Evolutionary conservation across 768 basidiomycete genomes (phyloP).

Genomic region (Panellus pusillus): DNA sequence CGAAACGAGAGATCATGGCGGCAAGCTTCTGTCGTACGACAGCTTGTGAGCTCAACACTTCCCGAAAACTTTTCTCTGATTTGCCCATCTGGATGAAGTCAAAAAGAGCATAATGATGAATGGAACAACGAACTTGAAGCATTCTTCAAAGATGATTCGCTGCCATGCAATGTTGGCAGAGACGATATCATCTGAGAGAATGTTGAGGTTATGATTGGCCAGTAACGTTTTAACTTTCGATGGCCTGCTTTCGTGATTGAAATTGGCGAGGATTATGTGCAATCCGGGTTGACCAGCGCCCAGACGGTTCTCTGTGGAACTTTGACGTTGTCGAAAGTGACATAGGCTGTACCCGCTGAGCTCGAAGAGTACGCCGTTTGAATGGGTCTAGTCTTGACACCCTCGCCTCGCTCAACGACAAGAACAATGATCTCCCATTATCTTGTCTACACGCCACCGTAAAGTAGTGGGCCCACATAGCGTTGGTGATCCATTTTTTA

Average conservation of each 20-base stretch:
- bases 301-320: conserved; percentile 85
- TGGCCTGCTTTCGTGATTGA: conserved; percentile 74
- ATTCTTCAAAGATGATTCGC: conserved; percentile 53
- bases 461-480: conserved; percentile 7
- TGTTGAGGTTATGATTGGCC: conserved; percentile 27
- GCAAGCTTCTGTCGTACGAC: conserved; percentile 90
- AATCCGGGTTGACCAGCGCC: conserved; percentile 68
- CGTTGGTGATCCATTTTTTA: conserved; percentile 13
- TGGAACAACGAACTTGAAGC: conserved; percentile 44
- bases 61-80: conserved; percentile 88
- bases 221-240: conserved; percentile 34
- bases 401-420: conserved; percentile 78
- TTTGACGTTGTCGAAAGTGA: conserved; percentile 78
- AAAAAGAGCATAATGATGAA: neutral
- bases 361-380: conserved; percentile 77
- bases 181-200: conserved; percentile 80
- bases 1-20: conserved; percentile 63
- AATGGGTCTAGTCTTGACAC: conserved; percentile 82
- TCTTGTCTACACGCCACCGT: conserved; percentile 34
- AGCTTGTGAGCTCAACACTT: conserved; percentile 79
- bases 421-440: conserved; percentile 73
- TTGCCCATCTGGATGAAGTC: conserved; percentile 58
- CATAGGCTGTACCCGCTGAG: conserved; percentile 77
- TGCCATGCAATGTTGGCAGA: conserved; percentile 57
- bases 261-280: conserved; percentile 49